Evolutionary conservation across 1,139 yeast genomes (phyloP).

Genomic region (Casaregolazyma lundiana): DNA sequence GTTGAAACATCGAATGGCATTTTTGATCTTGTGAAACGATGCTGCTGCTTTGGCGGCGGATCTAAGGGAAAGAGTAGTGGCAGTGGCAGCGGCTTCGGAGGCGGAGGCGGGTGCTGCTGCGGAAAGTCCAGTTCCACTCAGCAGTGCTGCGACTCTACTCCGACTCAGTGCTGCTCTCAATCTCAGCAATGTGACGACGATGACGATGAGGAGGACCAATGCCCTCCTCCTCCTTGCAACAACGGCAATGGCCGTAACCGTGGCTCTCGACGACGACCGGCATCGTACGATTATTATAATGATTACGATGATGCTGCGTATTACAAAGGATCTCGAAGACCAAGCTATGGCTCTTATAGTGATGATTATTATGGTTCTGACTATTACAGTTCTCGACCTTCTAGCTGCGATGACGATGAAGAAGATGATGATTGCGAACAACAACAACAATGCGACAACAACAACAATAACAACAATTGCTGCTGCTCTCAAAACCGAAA

Average conservation of each 20-base stretch:
- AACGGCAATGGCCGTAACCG: background rate
- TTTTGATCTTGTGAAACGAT: constrained; percentile 6
- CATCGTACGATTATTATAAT: constrained; percentile 2
- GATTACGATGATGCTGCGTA: constrained; percentile 1
- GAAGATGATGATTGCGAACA: constrained; percentile 1
- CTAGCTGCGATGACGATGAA: constrained; percentile 1
- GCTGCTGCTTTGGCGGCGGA: constrained; percentile 10
- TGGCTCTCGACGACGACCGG: constrained; percentile 4
- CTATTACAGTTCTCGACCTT: constrained; percentile 6
- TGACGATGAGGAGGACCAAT: constrained; percentile 1
- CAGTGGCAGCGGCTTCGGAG: constrained; percentile 7
- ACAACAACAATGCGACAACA: background rate
- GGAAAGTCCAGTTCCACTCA: background rate
- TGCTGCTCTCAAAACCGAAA: background rate
- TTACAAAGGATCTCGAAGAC: too few relatives aligned
- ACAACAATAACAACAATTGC: background rate
- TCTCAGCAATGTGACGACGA: constrained; percentile 1
- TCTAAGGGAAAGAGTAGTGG: background rate
- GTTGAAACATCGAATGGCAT: background rate
- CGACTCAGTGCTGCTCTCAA: constrained; percentile 5
- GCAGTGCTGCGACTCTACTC: background rate
- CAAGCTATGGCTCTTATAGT: background rate
- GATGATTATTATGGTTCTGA: constrained; percentile 4
- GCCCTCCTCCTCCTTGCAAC: background rate
- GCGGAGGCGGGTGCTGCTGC: constrained; percentile 5